Evolutionary conservation across 179 eudicot species (phyloP).

Genomic region (Patellifolia procumbens): DNA sequence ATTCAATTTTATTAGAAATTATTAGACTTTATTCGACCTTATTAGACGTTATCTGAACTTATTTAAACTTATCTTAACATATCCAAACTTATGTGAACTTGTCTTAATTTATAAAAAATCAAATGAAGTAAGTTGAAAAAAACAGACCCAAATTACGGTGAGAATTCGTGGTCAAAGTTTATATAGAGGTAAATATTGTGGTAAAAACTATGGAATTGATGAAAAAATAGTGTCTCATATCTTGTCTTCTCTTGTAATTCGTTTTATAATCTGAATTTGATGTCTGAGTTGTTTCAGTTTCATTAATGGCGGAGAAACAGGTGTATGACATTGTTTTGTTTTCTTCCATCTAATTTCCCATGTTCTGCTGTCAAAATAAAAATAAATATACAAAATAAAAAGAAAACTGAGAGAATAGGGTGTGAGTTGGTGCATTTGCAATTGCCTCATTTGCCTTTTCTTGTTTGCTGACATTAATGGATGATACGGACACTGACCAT

Average conservation of each 20-base stretch:
- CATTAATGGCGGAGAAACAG: background rate
- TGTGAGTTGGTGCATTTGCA: conserved; percentile 9
- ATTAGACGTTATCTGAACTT: too few relatives aligned
- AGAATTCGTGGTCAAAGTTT: too few relatives aligned
- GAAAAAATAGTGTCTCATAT: background rate
- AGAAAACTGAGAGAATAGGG: conserved; percentile 7
- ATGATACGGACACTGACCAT: background rate
- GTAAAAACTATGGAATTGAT: too few relatives aligned
- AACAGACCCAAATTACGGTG: too few relatives aligned
- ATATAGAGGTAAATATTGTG: too few relatives aligned
- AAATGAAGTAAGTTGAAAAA: too few relatives aligned
- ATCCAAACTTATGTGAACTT: too few relatives aligned
- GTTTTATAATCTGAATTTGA: conserved; percentile 5
- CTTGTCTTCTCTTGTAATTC: conserved; percentile 5
- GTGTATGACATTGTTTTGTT: conserved; percentile 2
- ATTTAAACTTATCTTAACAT: too few relatives aligned
- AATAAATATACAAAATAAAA: background rate
- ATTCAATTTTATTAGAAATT: too few relatives aligned
- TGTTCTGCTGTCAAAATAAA: conserved; percentile 1
- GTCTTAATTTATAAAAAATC: too few relatives aligned
- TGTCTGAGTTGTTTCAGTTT: background rate
- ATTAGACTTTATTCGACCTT: too few relatives aligned
- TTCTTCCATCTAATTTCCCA: conserved; percentile 3
- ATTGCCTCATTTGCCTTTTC: conserved; percentile 17
- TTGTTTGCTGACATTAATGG: conserved; percentile 21